Conservation (phyloP, 2,329 filamentous ascomycete species). For the Pyrenophora seminiperda region DNA sequence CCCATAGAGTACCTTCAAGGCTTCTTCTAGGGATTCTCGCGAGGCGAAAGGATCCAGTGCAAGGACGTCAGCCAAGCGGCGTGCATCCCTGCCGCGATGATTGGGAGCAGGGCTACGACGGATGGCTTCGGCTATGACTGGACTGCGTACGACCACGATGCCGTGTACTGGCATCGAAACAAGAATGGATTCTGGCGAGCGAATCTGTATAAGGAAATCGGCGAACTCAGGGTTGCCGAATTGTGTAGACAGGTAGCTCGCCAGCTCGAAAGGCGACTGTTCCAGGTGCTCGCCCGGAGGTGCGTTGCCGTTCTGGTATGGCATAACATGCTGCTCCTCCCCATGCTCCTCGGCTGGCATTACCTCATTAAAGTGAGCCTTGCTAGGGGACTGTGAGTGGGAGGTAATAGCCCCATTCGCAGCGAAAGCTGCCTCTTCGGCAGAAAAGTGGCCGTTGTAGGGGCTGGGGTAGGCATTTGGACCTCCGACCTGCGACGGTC, state of each 20-base stretch:
- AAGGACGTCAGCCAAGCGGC: slow-evolving; percentile 34
- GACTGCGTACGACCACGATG: slow-evolving; percentile 44
- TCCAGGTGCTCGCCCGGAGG: slow-evolving; percentile 26
- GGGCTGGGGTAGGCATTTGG: slow-evolving; percentile 23
- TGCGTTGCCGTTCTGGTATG: slow-evolving; percentile 26
- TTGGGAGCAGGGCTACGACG: slow-evolving; percentile 25
- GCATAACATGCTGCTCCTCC: slow-evolving; percentile 25
- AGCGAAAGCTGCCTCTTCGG: slow-evolving; percentile 19
- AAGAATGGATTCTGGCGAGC: slow-evolving; percentile 33
- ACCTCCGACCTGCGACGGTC: slow-evolving; percentile 26
- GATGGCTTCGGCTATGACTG: slow-evolving; percentile 39
- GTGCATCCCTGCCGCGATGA: slow-evolving; percentile 32
- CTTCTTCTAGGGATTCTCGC: slow-evolving; percentile 40
- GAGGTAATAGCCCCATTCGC: slow-evolving; percentile 38
- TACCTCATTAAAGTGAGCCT: slow-evolving; percentile 34
- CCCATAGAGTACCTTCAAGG: slow-evolving; percentile 46
- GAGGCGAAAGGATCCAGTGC: slow-evolving; percentile 36
- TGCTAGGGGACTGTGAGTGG: slow-evolving; percentile 43
- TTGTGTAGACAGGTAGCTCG: slow-evolving; percentile 39
- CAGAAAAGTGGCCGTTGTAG: slow-evolving; percentile 28
- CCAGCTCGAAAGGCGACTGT: slow-evolving; percentile 38
- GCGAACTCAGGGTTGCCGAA: slow-evolving; percentile 46
- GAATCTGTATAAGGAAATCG: slow-evolving; percentile 46
- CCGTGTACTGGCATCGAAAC: slow-evolving; percentile 44
- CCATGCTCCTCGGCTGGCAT: slow-evolving; percentile 26